Percentiles rank a stretch among this genome's conserved stretches.
Evolutionary conservation across 495 filamentous ascomycete genomes (phyloP).

Genomic region (Penicillium subrubescens): DNA sequence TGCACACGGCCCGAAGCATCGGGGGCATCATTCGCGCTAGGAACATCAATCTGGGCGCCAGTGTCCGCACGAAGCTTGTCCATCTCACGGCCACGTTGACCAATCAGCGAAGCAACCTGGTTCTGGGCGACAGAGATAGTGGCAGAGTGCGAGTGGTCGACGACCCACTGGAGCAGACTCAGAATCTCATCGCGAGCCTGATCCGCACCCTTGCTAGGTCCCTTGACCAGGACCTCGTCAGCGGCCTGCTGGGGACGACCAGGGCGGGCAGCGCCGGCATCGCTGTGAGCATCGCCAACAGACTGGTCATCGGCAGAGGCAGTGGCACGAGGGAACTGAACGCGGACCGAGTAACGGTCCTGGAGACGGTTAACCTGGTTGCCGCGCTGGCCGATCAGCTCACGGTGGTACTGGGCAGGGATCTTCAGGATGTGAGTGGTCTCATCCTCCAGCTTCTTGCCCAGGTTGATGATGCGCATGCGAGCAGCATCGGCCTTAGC

Average conservation of each 20-base stretch:
- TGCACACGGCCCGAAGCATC: slow-evolving; percentile 69
- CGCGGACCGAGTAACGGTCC: slow-evolving; percentile 85
- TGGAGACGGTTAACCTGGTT: slow-evolving; percentile 70
- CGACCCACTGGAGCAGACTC: slow-evolving; percentile 79
- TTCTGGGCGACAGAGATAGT: slow-evolving; percentile 82
- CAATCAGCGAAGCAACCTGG: slow-evolving; percentile 88
- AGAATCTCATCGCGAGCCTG: slow-evolving; percentile 87
- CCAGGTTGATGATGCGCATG: slow-evolving; percentile 71
- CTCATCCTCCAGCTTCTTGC: slow-evolving; percentile 83
- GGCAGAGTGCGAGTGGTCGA: slow-evolving; percentile 78
- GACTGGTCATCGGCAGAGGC: slow-evolving; percentile 68
- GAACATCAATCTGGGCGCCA: slow-evolving; percentile 88
- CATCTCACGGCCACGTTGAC: slow-evolving; percentile 84
- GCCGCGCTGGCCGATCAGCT: slow-evolving; percentile 66
- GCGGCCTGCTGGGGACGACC: slow-evolving; percentile 70
- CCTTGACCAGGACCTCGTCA: slow-evolving; percentile 89
- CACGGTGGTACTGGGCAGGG: slow-evolving; percentile 82
- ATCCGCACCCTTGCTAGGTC: slow-evolving; percentile 88
- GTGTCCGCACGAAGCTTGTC: slow-evolving; percentile 82
- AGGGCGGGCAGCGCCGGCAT: slow-evolving; percentile 60
- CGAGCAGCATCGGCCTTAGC: slow-evolving; percentile 83
- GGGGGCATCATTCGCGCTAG: slow-evolving; percentile 60
- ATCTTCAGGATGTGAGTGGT: slow-evolving; percentile 84
- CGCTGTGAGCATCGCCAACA: slow-evolving; percentile 67
- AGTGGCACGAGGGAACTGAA: slow-evolving; percentile 86